These are phyloP conservation scores for Scopulariopsis brevicaulis DNA, from an alignment of 2,329 filamentous ascomycete species.

Conservation along the genomic window DNA sequence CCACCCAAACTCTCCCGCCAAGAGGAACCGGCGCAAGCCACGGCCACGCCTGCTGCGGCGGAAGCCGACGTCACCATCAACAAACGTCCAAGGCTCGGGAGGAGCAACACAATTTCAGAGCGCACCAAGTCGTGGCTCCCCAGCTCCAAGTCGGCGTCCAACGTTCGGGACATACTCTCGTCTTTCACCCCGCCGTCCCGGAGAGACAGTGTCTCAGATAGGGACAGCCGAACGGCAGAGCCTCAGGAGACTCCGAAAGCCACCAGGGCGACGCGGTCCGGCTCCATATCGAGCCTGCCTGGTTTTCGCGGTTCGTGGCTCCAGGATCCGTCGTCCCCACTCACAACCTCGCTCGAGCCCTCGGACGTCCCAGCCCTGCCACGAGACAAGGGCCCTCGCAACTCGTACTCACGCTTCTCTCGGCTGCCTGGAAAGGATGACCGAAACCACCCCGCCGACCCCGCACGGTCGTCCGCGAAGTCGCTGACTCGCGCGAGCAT, in stretches of 20 bases:
- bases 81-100: slow-evolving; percentile 17
- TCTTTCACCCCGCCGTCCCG: not conserved
- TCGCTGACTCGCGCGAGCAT: slow-evolving; percentile 30
- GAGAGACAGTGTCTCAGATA: not conserved
- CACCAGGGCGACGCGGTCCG: not conserved
- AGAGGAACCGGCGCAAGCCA: not conserved
- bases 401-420: slow-evolving; percentile 1
- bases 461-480: slow-evolving; percentile 22
- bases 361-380: not conserved
- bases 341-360: slow-evolving; percentile 1
- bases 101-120: slow-evolving; percentile 34
- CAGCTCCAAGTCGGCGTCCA: slow-evolving; percentile 27
- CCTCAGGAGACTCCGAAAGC: not conserved
- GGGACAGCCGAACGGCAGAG: not conserved
- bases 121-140: slow-evolving; percentile 42
- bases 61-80: not conserved
- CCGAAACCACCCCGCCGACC: slow-evolving; percentile 14
- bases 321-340: slow-evolving; percentile 6
- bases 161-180: slow-evolving; percentile 17
- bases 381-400: slow-evolving; percentile 4
- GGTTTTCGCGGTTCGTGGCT: slow-evolving; percentile 4
- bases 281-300: not conserved
- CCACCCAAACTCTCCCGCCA: not conserved
- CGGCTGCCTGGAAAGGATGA: not conserved
- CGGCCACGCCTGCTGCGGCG: not conserved